Percentiles rank a stretch among this genome's conserved stretches.
These are phyloP conservation scores for Pochonia chlamydosporia DNA, from an alignment of 2,329 filamentous ascomycete genomes.

Conservation along the genomic window DNA sequence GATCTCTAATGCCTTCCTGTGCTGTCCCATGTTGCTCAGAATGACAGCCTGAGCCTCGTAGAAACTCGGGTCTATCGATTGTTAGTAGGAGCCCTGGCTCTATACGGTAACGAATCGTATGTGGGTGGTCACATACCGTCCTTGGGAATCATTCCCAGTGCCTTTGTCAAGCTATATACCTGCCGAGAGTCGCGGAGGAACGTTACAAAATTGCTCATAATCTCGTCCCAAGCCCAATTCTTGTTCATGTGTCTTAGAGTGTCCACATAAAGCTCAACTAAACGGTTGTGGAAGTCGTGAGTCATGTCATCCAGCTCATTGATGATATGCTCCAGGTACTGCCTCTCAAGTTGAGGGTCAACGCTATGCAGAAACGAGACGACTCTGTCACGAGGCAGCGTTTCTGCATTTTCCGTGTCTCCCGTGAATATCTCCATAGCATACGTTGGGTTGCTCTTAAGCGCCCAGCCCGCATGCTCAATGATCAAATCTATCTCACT, in stretches of 20 bases:
- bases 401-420: constrained; percentile 93
- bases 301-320: constrained; percentile 78
- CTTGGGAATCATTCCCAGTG: constrained; percentile 70
- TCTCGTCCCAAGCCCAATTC: constrained; percentile 46
- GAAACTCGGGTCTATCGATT: constrained; percentile 66
- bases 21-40: constrained; percentile 89
- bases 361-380: constrained; percentile 67
- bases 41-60: constrained; percentile 88
- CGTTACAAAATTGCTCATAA: constrained; percentile 61
- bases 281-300: constrained; percentile 78
- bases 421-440: constrained; percentile 92
- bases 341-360: constrained; percentile 65
- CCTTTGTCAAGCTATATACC: constrained; percentile 70
- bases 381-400: constrained; percentile 70
- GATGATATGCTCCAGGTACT: constrained; percentile 88
- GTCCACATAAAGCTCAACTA: constrained; percentile 66
- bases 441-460: constrained; percentile 63
- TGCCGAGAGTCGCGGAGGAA: constrained; percentile 73
- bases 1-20: constrained; percentile 93
- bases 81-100: not conserved
- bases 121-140: constrained; percentile 60
- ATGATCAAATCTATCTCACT: constrained; percentile 87
- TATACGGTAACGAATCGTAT: constrained; percentile 5
- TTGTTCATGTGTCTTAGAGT: constrained; percentile 41
- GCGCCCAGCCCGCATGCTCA: constrained; percentile 85